Base-by-base conservation (phyloP, 805 yeast genomes). In the Myxozyma udenii region DNA sequence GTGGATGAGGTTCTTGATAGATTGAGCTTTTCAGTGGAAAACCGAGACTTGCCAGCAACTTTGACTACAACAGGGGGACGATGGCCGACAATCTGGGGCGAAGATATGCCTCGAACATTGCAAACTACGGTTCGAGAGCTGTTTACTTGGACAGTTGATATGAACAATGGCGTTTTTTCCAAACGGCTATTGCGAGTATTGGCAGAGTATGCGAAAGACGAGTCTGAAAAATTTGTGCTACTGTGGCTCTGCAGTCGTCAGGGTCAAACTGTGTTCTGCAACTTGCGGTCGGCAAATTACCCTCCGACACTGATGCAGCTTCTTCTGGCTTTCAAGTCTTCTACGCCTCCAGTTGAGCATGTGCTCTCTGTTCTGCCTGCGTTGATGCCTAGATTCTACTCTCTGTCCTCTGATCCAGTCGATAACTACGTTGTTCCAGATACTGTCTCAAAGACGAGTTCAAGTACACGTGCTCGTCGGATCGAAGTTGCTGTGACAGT, bases 351-450 rank as follows among this genome's bases (percentile, higher is more conserved):
- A 0, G 62, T 85, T 46, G 80, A 77, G 44, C 79, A 80, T 61
- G 62, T 85, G 12, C 70, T 84, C 37, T 90, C 86, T 57, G 70
- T 84, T 25, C 73, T 87, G 55, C 95, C 95, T 7, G 61, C 72
- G 1, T 78, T 88, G 44, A 84, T 80, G 65, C 95, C 95, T 14
- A 70, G 96, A 48, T 70, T 81, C 44, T 87, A 84, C 64, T 84
- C 87, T 55, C 83, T 87, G 39, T 86, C 95, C 0, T 84, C 90
- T 2, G 66, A 67, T 30, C 80, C 82, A 0, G 63, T 51, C 2
- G 42, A 43, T 25, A 48, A 42, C 18, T 42, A 24, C 26, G 26
- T 21, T 6, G 14, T 42, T 25, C 23, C 45, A 12, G 48, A 69
- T 84, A 23, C 32, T 37, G 16, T 58, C 53, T 30, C 44, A 28